Base-by-base conservation (phyloP, 257 asterid genomes). In the Prunella vulgaris region DNA sequence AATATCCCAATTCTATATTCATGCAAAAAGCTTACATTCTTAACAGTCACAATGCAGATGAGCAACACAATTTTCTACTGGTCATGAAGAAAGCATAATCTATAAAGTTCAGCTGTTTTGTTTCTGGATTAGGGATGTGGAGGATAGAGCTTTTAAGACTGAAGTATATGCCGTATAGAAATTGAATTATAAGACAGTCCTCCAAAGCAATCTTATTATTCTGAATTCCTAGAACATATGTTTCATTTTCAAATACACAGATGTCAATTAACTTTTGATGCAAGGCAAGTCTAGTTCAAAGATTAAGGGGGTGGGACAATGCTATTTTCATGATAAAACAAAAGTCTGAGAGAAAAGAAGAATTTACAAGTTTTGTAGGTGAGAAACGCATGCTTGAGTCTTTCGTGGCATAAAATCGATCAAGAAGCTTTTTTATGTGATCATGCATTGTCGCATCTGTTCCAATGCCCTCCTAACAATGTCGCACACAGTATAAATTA, bases 381-480 rank as follows among this genome's bases (percentile, higher is more conserved):
- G 88, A 76, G 80, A 93, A 90, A 71, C 86, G 95, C 78, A 84
- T 89, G 83, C 68, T 86, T 42, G 94, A 54, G 75, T 90, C 97
- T 80, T 93, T 93, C 32, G 87, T 90, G 66, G 87, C 99, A 79
- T 93, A 93, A 82, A 69, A 81, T 74, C 99, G 95, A 82, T 93
- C 99, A 76, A 93, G 95, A 76, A 93, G 92, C 89, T 93, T 93
- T 79, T 93, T 90, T 63, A 93, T 93, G 84, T 90, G 97, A 79
- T 93, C 99, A 53, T 93, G 99, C 97, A 93, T 93, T 48, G 99
- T 90, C 60, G 99, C 99, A 82, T 93, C 99, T 48, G 97, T 90
- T 52, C 99, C 99, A 75, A 93, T 90, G 64, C 95, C 93, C 37
- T 95, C 99, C 97, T 88, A 72, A 40, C 57, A 75, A 66, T 73